Evolutionary conservation across 2,329 filamentous ascomycete species (phyloP).

Genomic region (Neonectria neomacrospora): DNA sequence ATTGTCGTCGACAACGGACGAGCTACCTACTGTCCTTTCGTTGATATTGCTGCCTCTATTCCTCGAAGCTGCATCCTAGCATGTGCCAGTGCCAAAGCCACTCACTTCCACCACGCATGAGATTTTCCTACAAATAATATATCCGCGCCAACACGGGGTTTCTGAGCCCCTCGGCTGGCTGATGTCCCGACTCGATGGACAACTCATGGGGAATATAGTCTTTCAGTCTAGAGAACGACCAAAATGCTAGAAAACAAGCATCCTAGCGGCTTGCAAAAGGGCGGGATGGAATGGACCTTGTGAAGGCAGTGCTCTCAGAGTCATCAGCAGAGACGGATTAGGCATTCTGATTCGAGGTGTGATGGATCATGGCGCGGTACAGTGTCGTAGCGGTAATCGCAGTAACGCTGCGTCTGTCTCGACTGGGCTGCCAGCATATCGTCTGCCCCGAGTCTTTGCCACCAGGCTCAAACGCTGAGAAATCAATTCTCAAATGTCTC

Average conservation of each 20-base stretch:
- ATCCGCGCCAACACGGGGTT: slow-evolving; percentile 15
- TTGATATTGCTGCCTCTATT: not conserved
- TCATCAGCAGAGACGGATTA: slow-evolving; percentile 2
- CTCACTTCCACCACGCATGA: slow-evolving; percentile 8
- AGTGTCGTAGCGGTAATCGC: not conserved
- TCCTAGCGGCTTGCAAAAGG: not conserved
- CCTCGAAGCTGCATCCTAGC: not conserved
- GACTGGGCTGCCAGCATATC: slow-evolving; percentile 15
- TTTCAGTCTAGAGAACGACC: not conserved
- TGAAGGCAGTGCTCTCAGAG: slow-evolving; percentile 4
- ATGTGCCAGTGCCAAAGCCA: not conserved
- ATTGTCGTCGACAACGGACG: not conserved
- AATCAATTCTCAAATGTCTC: slow-evolving; percentile 5
- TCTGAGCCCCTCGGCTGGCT: slow-evolving; percentile 10
- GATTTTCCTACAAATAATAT: slow-evolving; percentile 13
- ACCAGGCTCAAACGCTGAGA: not conserved
- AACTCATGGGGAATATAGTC: not conserved
- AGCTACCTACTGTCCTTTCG: not conserved
- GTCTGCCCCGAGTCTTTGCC: not conserved
- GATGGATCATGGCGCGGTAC: not conserved
- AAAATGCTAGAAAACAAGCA: not conserved
- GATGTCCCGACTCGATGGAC: slow-evolving; percentile 6
- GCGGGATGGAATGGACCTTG: slow-evolving; percentile 5
- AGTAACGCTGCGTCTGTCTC: slow-evolving; percentile 9
- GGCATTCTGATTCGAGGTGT: slow-evolving; percentile 17